Base-by-base conservation (phyloP, 768 basidiomycete genomes). In the Saitozyma podzolica region DNA sequence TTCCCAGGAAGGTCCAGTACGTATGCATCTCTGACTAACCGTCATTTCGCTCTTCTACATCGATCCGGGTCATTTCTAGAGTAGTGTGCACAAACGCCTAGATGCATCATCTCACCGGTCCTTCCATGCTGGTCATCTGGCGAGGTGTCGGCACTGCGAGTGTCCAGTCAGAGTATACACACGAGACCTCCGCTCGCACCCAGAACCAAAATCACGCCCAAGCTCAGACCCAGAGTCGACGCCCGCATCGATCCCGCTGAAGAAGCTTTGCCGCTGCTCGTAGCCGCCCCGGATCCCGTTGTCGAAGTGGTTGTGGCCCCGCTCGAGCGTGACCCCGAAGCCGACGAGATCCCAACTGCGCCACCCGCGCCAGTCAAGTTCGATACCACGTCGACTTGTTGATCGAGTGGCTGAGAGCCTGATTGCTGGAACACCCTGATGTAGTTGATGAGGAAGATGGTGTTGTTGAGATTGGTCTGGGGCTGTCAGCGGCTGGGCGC, bases 371-470 rank as follows among this genome's bases (percentile, higher is more conserved):
- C 75, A 8, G 72, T 72, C 37, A 59, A 50, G 45, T 76, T 70
- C 6, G 63, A 43, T 41, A 56, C 62, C 10, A 52, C 64, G 29
- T 50, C 57, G 16, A 68, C 68, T 63, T 73, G 67, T 10, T 50
- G 49, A 5, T 41, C 16, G 17, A 61, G 51, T 3, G 64, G 20
- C 0, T 37, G 9, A 3, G 59, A n/a, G 14, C 65, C 68, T 39
- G 65, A 20, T 17, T 59, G 65, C 53, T 79, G 73, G 54, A 62
- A 79, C 8, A 79, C 73, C 40, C 64, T 62, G 62, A 79, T 69
- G 39, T 59, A 74, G 59, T 77, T 79, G 62, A 77, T 67, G 51
- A 77, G 62, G 71, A 74, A 74, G 48, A 77, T 70, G 0, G 73
- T 69, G 52, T 75, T 76, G 49, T 66, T 66, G 17, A 79, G 67